Conservation (phyloP, 2,329 filamentous ascomycete genomes). For the Sporothrix pallida region DNA sequence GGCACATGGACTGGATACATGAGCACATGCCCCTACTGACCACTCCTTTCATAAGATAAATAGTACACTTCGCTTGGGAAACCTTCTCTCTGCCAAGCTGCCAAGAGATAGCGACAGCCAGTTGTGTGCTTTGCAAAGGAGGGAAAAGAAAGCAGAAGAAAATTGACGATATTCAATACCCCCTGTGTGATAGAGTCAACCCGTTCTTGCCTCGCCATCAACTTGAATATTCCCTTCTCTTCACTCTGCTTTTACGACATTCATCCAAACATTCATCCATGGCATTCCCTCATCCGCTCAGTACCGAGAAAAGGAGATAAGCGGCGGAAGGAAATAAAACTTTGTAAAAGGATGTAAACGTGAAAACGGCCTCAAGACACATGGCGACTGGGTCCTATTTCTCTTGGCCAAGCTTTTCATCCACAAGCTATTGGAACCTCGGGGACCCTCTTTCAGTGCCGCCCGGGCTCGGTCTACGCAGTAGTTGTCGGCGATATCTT, state of each 20-base stretch:
- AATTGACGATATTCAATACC: too few relatives aligned
- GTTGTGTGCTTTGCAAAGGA: neutral
- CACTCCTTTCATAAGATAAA: too few relatives aligned
- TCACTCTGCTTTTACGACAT: too few relatives aligned
- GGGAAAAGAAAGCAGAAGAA: neutral
- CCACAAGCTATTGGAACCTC: neutral
- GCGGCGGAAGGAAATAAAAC: too few relatives aligned
- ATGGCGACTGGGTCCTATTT: conserved; percentile 22
- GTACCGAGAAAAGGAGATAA: too few relatives aligned
- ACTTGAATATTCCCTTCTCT: too few relatives aligned
- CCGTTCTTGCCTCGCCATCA: too few relatives aligned
- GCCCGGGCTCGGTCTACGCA: too few relatives aligned
- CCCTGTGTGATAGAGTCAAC: too few relatives aligned
- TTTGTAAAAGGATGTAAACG: too few relatives aligned
- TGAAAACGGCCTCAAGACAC: neutral
- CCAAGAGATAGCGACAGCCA: conserved; percentile 24
- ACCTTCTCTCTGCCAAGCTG: conserved; percentile 13
- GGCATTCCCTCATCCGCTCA: too few relatives aligned
- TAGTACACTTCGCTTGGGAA: neutral
- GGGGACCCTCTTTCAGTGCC: neutral
- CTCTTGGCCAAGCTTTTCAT: neutral
- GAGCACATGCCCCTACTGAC: neutral
- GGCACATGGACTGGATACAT: neutral
- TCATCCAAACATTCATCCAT: too few relatives aligned
- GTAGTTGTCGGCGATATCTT: neutral